A percentile compares a stretch with the other conserved stretches of the same genome.
Conservation (phyloP, 495 filamentous ascomycete genomes). For the Viridothelium virens region DNA sequence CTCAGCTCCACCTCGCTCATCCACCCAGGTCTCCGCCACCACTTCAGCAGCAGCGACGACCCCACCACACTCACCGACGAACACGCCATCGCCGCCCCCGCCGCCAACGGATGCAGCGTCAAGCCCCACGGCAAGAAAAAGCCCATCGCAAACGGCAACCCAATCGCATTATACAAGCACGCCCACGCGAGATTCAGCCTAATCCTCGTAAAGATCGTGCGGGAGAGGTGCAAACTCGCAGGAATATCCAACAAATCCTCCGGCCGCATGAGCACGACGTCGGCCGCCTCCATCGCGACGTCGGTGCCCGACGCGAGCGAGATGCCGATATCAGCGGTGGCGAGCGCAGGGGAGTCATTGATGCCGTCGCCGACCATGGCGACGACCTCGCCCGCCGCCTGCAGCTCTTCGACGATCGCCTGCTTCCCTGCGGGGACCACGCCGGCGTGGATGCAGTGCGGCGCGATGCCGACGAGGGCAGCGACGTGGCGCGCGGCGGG, state of each 20-base stretch:
- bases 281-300: conserved; percentile 95
- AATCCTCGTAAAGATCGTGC: conserved; percentile 84
- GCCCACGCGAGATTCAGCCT: conserved; percentile 90
- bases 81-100: conserved; percentile 87
- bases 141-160: conserved; percentile 95
- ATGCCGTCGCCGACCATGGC: conserved; percentile 99
- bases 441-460: conserved; percentile 66
- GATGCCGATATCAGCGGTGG: conserved; percentile 87
- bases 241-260: conserved; percentile 88
- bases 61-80: conserved; percentile 85
- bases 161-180: conserved; percentile 85
- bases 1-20: conserved; percentile 68
- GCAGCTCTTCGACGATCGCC: conserved; percentile 67
- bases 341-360: conserved; percentile 95
- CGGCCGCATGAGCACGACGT: conserved; percentile 89
- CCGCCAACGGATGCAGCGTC: conserved; percentile 88
- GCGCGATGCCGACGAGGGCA: conserved; percentile 68
- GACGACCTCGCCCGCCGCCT: conserved; percentile 63
- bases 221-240: conserved; percentile 70
- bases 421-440: conserved; percentile 85
- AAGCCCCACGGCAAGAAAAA: conserved; percentile 81
- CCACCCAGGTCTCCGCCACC: conserved; percentile 82
- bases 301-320: conserved; percentile 88
- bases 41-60: conserved; percentile 74
- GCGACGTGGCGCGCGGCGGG: conserved; percentile 78